Evolutionary conservation across 164 flowering plant species (phyloP).

Genomic region (Chimonanthus praecox): DNA sequence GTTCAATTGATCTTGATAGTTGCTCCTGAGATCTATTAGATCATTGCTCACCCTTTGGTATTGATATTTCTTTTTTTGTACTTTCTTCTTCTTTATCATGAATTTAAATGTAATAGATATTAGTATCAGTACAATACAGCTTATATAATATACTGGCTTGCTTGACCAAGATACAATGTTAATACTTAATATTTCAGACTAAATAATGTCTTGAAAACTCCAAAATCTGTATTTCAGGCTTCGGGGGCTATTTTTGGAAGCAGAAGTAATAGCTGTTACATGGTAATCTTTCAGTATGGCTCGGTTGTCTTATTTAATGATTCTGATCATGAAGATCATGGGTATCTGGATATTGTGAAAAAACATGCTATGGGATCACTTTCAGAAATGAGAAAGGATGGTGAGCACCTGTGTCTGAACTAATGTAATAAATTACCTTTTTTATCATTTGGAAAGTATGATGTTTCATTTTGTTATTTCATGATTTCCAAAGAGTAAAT

Average conservation of each 20-base stretch:
- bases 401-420: slow-evolving; percentile 26
- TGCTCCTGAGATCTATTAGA: no score
- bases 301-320: slow-evolving; percentile 77
- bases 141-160: background rate
- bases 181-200: no score
- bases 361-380: slow-evolving; percentile 80
- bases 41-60: background rate
- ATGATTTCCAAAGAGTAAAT: background rate
- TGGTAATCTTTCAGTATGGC: slow-evolving; percentile 91
- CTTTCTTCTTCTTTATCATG: background rate
- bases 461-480: background rate
- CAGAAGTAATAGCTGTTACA: slow-evolving; percentile 38
- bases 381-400: slow-evolving; percentile 77
- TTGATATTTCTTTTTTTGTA: background rate
- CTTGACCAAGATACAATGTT: no score
- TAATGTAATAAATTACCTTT: background rate
- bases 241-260: background rate
- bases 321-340: slow-evolving; percentile 69
- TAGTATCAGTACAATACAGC: background rate
- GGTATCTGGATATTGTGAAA: slow-evolving; percentile 55
- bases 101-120: no score
- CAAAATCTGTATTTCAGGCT: background rate
- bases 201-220: background rate
- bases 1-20: background rate
- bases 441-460: background rate